Percentiles rank a stretch among this genome's conserved stretches.
Evolutionary conservation across 1,139 yeast species (phyloP).

Genomic region (Yamadazyma spencermartinsiae): DNA sequence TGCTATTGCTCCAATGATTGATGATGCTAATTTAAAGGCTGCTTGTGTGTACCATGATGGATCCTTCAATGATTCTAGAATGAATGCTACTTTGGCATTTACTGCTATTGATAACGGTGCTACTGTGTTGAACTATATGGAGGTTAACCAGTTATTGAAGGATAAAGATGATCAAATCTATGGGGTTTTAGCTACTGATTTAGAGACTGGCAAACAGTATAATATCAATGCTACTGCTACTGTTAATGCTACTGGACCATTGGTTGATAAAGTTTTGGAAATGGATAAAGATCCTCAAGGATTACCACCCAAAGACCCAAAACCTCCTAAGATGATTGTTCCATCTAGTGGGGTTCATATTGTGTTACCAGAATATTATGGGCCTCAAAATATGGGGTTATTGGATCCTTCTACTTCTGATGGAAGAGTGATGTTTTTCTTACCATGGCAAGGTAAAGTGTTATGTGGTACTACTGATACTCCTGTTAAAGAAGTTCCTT

Average conservation of each 20-base stretch:
- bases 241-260: conserved; percentile 95
- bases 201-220: conserved; percentile 66
- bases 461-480: conserved; percentile 96
- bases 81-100: conserved; percentile 82
- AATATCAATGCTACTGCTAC: conserved; percentile 69
- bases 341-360: conserved; percentile 95
- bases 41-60: conserved; percentile 96
- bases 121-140: conserved; percentile 82
- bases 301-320: conserved; percentile 51
- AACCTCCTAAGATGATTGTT: conserved; percentile 76
- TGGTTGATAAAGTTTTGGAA: conserved; percentile 78
- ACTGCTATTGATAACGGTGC: conserved; percentile 90
- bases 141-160: conserved; percentile 75
- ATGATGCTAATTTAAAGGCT: conserved; percentile 77
- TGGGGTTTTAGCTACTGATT: conserved; percentile 78
- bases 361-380: conserved; percentile 88
- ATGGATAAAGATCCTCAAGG: conserved; percentile 79
- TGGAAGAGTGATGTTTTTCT: conserved; percentile 94
- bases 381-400: conserved; percentile 85
- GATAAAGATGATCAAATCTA: conserved; percentile 55
- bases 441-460: conserved; percentile 98
- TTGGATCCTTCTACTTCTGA: conserved; percentile 91
- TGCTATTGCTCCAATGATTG: conserved; percentile 86
- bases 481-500: conserved; percentile 72
- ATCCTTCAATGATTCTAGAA: conserved; percentile 87